Evolutionary conservation across 2,329 filamentous ascomycete species (phyloP), one percentile per base, ranked within the genome.

Genomic region (Bimuria novae-zelandiae): DNA sequence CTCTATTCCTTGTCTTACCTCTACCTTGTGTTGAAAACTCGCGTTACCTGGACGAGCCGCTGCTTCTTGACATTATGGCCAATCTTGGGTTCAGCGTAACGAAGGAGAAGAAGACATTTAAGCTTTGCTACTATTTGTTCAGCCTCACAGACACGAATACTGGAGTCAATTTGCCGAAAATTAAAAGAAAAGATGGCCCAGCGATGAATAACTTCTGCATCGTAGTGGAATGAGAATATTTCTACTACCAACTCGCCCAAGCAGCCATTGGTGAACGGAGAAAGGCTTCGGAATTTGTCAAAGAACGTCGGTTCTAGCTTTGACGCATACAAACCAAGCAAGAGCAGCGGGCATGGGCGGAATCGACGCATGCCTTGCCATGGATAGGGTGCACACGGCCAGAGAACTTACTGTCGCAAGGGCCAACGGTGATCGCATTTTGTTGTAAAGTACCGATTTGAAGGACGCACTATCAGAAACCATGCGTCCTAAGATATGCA

Each of bases 111-210:
- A 79, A 85, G 59, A 94, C 90, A 1, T 82, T 87, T 39, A 96
- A 96, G 74, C 79, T 99, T 45, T 85, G 90, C 19, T 97, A 96
- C 73, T 92, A 92, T 59, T 79, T 97, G n/a, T 97, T 92, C 89
- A 83, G 77, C 60, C 81, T 82, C 54, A 71, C 68, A 36, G 68
- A 69, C 10, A 45, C 62, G 52, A 64, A 63, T 4, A 67, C 68
- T 10, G 53, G 59, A 30, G 67, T 62, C 44, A 64, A 68, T 11
- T 89, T 88, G 67, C 80, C 80, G 54, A 97, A 97, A 75, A 82
- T 84, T 56, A 88, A 94, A 70, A 72, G 96, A 35, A 87, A 89
- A 56, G 82, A 90, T 19, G 92, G 92, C 10, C 78, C 80, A 48
- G 83, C 80, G 21, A 85, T 92, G 70, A 99, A 99, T 75, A 97